Base-by-base conservation (phyloP, 148 eudicot species). In the Rhododendron molle region DNA sequence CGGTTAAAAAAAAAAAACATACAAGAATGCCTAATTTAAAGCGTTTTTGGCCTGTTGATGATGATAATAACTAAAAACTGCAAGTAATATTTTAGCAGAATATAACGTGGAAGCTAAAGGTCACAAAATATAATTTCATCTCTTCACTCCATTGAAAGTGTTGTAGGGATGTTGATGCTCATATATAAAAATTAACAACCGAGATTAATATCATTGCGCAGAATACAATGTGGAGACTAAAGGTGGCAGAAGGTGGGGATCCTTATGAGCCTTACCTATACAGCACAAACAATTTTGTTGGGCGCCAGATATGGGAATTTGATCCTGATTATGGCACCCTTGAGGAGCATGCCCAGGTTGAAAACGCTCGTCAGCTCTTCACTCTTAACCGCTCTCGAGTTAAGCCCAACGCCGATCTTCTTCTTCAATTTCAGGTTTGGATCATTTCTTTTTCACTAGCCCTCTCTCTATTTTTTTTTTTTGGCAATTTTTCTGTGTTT, bases 201-300 rank as follows among this genome's bases (percentile, higher is more conserved):
- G 49, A 46, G 12, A 50, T 50, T 16, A 21, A 6, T 7, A 21
- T 4, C 12, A 30, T 73, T 9, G 14, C 1, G 0, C 72, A 65
- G 72, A 26, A n/a, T 15, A 69, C n/a, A 85, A 86, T 86, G 87
- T 86, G 87, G 85, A 86, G 81, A 62, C n/a, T 86, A 13, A 86
- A 81, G 76, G 76, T 86, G 2, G 87, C 87, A 21, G 81, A 82
- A 77, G 87, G 85, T 2, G 85, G 85, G 2, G 87, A 84, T 13
- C 81, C 81, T 0, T 86, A 86, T 13, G 87, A 73, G 54, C 81
- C 72, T 5, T 86, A 81, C 23, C 58, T 86, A 54, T 86, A 80
- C 56, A 86, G 87, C 73, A 86, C 87, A 20, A 86, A 86, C 80
- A 81, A 81, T 14, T 86, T 86, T 72, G 84, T 40, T 2, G 87